Evolutionary conservation across 345 rosid genomes (phyloP), one percentile per base, ranked within the genome.

Genomic region (Rhodomyrtus tomentosa): DNA sequence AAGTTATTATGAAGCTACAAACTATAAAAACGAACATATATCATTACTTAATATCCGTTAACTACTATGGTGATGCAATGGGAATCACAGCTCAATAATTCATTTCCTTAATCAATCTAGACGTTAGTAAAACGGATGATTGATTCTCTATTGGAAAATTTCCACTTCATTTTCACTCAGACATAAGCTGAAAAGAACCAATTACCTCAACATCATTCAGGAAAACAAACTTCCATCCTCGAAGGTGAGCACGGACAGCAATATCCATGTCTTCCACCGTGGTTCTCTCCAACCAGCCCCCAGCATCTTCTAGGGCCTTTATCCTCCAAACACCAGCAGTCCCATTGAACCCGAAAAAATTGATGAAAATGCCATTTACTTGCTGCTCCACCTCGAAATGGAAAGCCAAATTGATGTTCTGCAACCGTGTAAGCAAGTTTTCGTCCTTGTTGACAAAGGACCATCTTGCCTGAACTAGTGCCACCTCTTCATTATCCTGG

Each of bases 331-430:
- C 91, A 25, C 96, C 96, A 80, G 96, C 96, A 29, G 95, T 93
- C 81, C 96, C 96, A 87, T 93, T 93, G 84, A 93, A 93, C 85
- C 96, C 96, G 83, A 93, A 93, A 89, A 93, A 93, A 87, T 93
- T 90, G 16, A 91, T 83, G 83, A 93, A 92, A 11, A 90, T 86
- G 51, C 96, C 91, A 84, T 93, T 93, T 51, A 93, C 96, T 82
- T 93, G 96, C 90, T 93, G 96, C 86, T 93, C 96, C 21, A 93
- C 96, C 86, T 93, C 96, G 32, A 93, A 93, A 87, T 93, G 96
- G 74, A 93, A 92, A 27, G 92, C 88, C 80, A 93, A 86, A 87
- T 93, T 93, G 74, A 93, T 87, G 87, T 92, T 92, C 89, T 93
- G 95, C 81, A 93, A 87, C 83, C 96, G 89, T 3, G 95, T 92